These are phyloP conservation scores for Leucoagaricus sp. DNA, from an alignment of 1,284 basidiomycete genomes.

Conservation along the genomic window DNA sequence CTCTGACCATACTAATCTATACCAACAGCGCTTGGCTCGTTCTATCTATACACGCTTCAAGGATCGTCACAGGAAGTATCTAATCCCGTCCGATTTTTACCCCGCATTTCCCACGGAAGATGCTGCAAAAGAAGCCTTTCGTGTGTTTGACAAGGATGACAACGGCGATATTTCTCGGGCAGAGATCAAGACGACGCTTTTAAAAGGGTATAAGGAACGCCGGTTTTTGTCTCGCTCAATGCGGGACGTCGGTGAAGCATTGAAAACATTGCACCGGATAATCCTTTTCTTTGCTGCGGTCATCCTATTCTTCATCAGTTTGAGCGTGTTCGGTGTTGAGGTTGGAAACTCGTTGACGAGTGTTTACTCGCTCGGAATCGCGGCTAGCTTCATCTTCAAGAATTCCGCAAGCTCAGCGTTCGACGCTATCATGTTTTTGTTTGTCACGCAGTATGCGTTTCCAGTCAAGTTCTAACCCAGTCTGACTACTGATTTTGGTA, in stretches of 20 bases:
- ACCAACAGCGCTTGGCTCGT: constrained; percentile 60
- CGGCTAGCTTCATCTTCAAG: constrained; percentile 78
- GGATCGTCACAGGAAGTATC: constrained; percentile 53
- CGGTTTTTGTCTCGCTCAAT: constrained; percentile 70
- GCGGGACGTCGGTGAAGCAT: constrained; percentile 68
- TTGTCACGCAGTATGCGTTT: constrained; percentile 69
- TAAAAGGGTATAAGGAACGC: constrained; percentile 78
- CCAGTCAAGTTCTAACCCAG: not conserved
- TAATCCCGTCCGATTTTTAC: constrained; percentile 69
- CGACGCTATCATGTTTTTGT: constrained; percentile 78
- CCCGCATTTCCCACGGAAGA: constrained; percentile 63
- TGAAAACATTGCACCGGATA: constrained; percentile 63
- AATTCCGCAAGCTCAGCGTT: constrained; percentile 68
- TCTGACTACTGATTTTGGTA: constrained; percentile 22
- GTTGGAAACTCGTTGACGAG: constrained; percentile 64
- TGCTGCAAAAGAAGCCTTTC: constrained; percentile 68
- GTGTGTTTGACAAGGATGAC: constrained; percentile 74
- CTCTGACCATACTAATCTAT: constrained; percentile 2
- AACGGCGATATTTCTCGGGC: constrained; percentile 79
- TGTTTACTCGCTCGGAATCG: constrained; percentile 67
- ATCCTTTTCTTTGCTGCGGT: constrained; percentile 62
- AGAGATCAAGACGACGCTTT: constrained; percentile 73
- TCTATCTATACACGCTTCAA: constrained; percentile 68
- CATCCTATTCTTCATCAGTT: constrained; percentile 70
- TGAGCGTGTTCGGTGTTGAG: constrained; percentile 70